These are phyloP conservation scores for Nothophytophthora sp. DNA, from an alignment of 352 stramenopile species.

Conservation along the genomic window DNA sequence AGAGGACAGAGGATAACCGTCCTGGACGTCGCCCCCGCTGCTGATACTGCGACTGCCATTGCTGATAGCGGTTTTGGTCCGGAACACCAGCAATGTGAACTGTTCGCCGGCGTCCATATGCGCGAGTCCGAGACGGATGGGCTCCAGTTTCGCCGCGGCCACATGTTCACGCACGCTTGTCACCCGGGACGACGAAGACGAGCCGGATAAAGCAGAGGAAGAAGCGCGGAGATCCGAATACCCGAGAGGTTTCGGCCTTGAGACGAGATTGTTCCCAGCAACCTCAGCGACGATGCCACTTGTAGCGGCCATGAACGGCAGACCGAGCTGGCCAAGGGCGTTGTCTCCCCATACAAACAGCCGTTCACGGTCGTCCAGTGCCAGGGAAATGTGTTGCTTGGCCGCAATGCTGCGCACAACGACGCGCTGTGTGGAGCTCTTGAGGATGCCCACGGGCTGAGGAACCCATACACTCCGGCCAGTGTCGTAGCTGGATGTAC, in stretches of 20 bases:
- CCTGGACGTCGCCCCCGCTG: background rate
- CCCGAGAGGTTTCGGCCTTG: conserved; percentile 36
- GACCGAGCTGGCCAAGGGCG: conserved; percentile 33
- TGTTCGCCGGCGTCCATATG: conserved; percentile 42
- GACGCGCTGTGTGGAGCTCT: conserved; percentile 25
- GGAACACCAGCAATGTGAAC: conserved; percentile 54
- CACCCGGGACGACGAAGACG: conserved; percentile 10
- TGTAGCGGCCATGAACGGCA: conserved; percentile 6
- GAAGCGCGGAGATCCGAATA: conserved; percentile 45
- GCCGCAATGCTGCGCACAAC: conserved; percentile 35
- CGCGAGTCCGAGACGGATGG: conserved; percentile 33
- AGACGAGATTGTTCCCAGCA: conserved; percentile 10
- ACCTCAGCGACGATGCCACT: no score
- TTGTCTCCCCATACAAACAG: conserved; percentile 64
- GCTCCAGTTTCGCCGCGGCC: conserved; percentile 11
- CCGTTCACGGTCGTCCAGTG: conserved; percentile 45
- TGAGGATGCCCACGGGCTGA: conserved; percentile 17
- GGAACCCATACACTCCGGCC: conserved; percentile 13
- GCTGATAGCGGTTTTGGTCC: conserved; percentile 32
- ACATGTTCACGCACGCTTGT: conserved; percentile 37
- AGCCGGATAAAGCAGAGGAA: background rate
- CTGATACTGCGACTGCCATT: background rate
- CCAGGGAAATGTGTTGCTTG: conserved; percentile 31
- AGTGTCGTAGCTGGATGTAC: conserved; percentile 1
- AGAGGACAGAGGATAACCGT: background rate